A percentile compares a stretch with the other conserved stretches of the same genome.
phyloP scores from a whole-genome alignment of 2,329 filamentous ascomycete species.

The Epichloe sibirici region DNA sequence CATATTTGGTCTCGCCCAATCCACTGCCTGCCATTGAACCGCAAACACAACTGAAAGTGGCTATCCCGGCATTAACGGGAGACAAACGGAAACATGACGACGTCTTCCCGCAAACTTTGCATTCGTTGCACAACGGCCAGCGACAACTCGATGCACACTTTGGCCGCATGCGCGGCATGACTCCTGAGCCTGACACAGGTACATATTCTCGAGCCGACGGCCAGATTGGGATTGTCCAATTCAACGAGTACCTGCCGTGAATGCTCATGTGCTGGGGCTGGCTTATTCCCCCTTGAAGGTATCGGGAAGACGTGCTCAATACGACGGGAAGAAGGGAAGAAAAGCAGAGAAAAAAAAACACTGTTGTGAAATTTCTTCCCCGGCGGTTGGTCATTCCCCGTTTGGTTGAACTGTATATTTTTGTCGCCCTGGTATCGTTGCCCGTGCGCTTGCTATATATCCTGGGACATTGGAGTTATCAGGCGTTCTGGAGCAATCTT shows the following conservation, averaged over 20 bases:
- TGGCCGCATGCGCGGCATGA: slow-evolving; percentile 12
- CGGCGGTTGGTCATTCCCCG: background rate
- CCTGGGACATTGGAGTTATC: background rate
- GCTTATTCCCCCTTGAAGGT: background rate
- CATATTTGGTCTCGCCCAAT: slow-evolving; percentile 20
- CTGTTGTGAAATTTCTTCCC: background rate
- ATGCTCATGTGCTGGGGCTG: background rate
- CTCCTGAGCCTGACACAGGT: slow-evolving; percentile 18
- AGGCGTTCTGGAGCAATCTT: background rate
- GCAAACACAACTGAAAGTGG: slow-evolving; percentile 15
- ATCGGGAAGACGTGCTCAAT: no score
- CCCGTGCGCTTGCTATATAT: background rate
- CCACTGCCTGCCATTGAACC: slow-evolving; percentile 22
- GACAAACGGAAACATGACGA: slow-evolving; percentile 26
- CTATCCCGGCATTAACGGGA: slow-evolving; percentile 15
- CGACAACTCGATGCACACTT: slow-evolving; percentile 24
- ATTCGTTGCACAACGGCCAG: slow-evolving; percentile 25
- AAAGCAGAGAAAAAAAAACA: background rate
- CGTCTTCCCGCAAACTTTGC: slow-evolving; percentile 20
- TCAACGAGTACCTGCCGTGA: slow-evolving; percentile 17
- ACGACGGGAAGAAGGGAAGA: no score
- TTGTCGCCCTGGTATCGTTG: background rate
- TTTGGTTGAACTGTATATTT: background rate
- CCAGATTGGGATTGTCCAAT: slow-evolving; percentile 17
- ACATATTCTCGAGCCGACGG: slow-evolving; percentile 25